Evolutionary conservation across 2,329 filamentous ascomycete genomes (phyloP).

Genomic region (Claviceps digitariae): DNA sequence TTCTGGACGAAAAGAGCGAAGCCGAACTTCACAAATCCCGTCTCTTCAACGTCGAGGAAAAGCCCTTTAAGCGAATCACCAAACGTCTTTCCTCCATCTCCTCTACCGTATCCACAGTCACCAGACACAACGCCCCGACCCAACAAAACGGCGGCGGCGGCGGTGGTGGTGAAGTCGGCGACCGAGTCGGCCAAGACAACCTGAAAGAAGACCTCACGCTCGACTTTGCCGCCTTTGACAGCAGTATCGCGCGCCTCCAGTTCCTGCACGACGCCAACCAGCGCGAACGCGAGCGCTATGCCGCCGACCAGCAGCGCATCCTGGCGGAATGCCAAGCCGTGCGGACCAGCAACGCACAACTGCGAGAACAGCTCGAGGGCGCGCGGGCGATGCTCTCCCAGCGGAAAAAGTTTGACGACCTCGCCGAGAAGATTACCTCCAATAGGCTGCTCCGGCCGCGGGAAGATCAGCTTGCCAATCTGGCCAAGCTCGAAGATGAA

Average conservation of each 20-base stretch:
- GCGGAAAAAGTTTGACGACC: conserved; percentile 75
- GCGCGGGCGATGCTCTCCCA: conserved; percentile 62
- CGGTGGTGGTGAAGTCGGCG: conserved; percentile 18
- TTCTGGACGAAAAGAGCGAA: conserved; percentile 64
- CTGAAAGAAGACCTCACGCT: conserved; percentile 74
- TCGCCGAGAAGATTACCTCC: conserved; percentile 74
- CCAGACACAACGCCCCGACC: conserved; percentile 10
- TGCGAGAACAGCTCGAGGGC: conserved; percentile 63
- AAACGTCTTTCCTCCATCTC: conserved; percentile 62
- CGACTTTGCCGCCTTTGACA: conserved; percentile 81
- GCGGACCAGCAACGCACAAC: conserved; percentile 55
- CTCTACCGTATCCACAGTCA: conserved; percentile 36
- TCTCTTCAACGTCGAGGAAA: conserved; percentile 81
- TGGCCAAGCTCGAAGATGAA: conserved; percentile 75
- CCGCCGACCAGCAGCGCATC: conserved; percentile 66
- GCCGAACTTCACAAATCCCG: conserved; percentile 78
- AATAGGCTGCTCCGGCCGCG: conserved; percentile 68
- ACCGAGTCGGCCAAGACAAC: conserved; percentile 26
- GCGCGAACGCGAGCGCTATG: conserved; percentile 72
- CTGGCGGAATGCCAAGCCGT: conserved; percentile 65
- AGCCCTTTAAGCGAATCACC: conserved; percentile 78
- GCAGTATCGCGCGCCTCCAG: conserved; percentile 74
- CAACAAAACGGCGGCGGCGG: conserved; percentile 30
- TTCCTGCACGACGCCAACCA: conserved; percentile 74
- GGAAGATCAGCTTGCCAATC: conserved; percentile 66